phyloP scores from a whole-genome alignment of 352 stramenopile genomes.

The Hyaloperonospora arabidopsidis region DNA sequence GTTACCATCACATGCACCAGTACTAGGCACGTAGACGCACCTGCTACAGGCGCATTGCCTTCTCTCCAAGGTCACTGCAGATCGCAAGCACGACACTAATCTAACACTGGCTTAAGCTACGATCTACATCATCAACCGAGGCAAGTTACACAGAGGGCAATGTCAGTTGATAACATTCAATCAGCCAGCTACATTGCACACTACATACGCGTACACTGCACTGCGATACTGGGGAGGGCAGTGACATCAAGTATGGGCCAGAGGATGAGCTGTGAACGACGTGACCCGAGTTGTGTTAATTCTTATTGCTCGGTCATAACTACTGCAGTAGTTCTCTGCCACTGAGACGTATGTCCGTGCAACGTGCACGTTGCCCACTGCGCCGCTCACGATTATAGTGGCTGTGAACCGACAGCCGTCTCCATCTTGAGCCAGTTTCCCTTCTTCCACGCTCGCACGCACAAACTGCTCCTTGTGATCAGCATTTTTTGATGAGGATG shows the following conservation, averaged over 20 bases:
- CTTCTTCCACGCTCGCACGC: slow-evolving; percentile 51
- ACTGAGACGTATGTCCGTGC: slow-evolving; percentile 73
- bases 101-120: too few relatives aligned
- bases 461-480: slow-evolving; percentile 80
- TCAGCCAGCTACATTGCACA: too few relatives aligned
- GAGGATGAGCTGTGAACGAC: too few relatives aligned
- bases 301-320: slow-evolving; percentile 68
- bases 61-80: slow-evolving; percentile 59
- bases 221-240: too few relatives aligned
- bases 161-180: too few relatives aligned
- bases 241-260: too few relatives aligned
- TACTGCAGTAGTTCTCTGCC: slow-evolving; percentile 73
- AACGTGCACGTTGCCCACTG: slow-evolving; percentile 81
- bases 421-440: slow-evolving; percentile 64
- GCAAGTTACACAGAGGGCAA: too few relatives aligned
- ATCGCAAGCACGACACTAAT: too few relatives aligned
- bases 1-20: slow-evolving; percentile 4
- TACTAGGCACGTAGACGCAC: slow-evolving; percentile 15
- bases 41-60: slow-evolving; percentile 62
- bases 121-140: too few relatives aligned
- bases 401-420: slow-evolving; percentile 74
- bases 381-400: slow-evolving; percentile 80
- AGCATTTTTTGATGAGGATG: too few relatives aligned
- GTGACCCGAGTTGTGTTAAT: slow-evolving; percentile 73
- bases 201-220: too few relatives aligned